Evolutionary conservation across 257 asterid genomes (phyloP), one percentile per base, ranked within the genome.

Genomic region (Ballota nigra): DNA sequence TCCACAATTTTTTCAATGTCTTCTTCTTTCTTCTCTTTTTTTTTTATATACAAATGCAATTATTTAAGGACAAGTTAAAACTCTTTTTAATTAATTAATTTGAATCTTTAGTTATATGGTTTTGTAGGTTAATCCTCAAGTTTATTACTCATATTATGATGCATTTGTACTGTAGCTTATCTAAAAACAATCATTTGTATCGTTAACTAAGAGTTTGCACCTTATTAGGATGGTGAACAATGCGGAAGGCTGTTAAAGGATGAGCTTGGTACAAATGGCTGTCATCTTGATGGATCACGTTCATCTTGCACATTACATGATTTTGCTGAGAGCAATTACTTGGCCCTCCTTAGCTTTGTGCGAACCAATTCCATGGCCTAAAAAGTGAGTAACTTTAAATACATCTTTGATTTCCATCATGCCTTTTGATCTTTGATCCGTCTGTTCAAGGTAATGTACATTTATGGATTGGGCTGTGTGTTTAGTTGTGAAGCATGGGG

Each of bases 261-360:
- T 66, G 90, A 86, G 75, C 75, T 77, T 59, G 83, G 80, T 53
- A 81, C 85, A 38, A 82, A 77, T 36, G 60, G 64, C 19, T 1
- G 8, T 29, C 88, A 86, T 73, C 77, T 75, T 56, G 89, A 78
- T 8, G 88, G 87, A 66, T 52, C 89, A 33, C 82, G 91, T 38
- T 82, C 88, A 20, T 83, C 77, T 63, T 89, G 96, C 40, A 83
- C 98, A 4, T 64, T 89, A 36, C 99, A 95, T 83, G 99, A 92
- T 83, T 89, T 95, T 78, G 99, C 97, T 3, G 97, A 92, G 84
- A 88, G 86, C 86, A 92, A 88, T 81, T 95, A 95, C 75, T 80
- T 92, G 84, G 85, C 92, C 75, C 87, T 68, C 73, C 98, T 95
- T 74, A 58, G 90, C 66, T 92, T 89, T 63, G 97, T 92, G 26